phyloP scores from a whole-genome alignment of 2,329 filamentous ascomycete species.

The Hortaea werneckii region DNA sequence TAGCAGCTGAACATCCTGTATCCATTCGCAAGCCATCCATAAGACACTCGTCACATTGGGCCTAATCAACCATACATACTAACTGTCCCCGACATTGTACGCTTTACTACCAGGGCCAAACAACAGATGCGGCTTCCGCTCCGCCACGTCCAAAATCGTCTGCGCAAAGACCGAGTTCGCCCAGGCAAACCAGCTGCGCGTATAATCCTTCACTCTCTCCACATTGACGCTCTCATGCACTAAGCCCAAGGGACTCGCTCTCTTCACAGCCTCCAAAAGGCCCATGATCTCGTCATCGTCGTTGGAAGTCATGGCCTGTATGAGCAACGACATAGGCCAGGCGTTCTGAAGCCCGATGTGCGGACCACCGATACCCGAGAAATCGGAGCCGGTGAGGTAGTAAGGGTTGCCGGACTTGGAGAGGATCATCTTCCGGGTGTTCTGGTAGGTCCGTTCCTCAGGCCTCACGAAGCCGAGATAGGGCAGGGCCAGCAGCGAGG shows the following conservation, averaged over 20 bases:
- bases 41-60: not conserved
- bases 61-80: not conserved
- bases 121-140: conserved; percentile 77
- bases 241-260: conserved; percentile 65
- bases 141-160: conserved; percentile 80
- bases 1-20: no score
- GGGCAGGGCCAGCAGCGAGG: conserved; percentile 67
- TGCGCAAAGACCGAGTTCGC: conserved; percentile 93
- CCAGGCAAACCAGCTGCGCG: conserved; percentile 93
- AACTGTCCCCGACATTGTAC: conserved; percentile 36
- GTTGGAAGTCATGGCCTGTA: conserved; percentile 82
- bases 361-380: conserved; percentile 79
- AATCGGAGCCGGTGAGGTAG: conserved; percentile 64
- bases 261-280: conserved; percentile 64
- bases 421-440: conserved; percentile 77
- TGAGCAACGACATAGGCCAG: conserved; percentile 91
- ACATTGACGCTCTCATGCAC: conserved; percentile 92
- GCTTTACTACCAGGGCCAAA: conserved; percentile 57
- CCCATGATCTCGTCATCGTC: conserved; percentile 71
- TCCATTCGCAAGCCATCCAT: no score
- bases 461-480: conserved; percentile 62
- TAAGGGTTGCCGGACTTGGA: conserved; percentile 75
- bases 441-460: conserved; percentile 65
- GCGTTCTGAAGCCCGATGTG: conserved; percentile 79
- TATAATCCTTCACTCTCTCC: conserved; percentile 58